Conservation (phyloP, 2,329 filamentous ascomycete genomes). For the Penicillium sp. region DNA sequence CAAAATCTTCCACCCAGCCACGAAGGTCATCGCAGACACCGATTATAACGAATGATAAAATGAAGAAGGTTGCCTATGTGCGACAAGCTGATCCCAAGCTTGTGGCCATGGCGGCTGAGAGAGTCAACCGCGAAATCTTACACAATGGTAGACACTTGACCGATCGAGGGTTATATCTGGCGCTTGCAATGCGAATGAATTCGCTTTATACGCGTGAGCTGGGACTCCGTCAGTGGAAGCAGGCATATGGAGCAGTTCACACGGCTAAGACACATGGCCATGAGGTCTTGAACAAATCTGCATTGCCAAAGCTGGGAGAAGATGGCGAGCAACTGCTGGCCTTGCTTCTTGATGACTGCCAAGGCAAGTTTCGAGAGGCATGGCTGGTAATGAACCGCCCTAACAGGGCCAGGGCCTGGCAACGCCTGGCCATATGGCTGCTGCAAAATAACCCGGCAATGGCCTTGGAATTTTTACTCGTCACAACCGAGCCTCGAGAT, state of each 20-base stretch:
- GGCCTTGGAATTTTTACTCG: constrained; percentile 45
- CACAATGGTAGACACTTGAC: constrained; percentile 22
- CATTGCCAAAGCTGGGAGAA: constrained; percentile 19
- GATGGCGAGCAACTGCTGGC: constrained; percentile 22
- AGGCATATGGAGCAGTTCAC: constrained; percentile 24
- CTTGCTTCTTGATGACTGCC: constrained; percentile 24
- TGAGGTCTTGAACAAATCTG: constrained; percentile 9
- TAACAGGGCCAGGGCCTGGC: constrained; percentile 39
- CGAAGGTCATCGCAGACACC: background rate
- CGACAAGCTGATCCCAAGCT: constrained; percentile 12
- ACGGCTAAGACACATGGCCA: constrained; percentile 21
- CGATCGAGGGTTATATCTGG: constrained; percentile 19
- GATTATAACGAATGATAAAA: constrained; percentile 1
- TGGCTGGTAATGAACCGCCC: constrained; percentile 28
- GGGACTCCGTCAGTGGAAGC: constrained; percentile 27
- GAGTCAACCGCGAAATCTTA: constrained; percentile 21
- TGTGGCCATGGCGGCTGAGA: constrained; percentile 14
- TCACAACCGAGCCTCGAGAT: constrained; percentile 37
- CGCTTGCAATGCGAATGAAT: constrained; percentile 24
- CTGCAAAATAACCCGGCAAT: constrained; percentile 42
- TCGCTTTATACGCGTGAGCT: constrained; percentile 23
- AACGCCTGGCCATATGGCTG: constrained; percentile 47
- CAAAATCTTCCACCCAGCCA: background rate
- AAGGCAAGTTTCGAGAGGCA: constrained; percentile 27
- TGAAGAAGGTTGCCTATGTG: constrained; percentile 5